Evolutionary conservation across 306 rosid genomes (phyloP).

Genomic region (Carpinus viminea): DNA sequence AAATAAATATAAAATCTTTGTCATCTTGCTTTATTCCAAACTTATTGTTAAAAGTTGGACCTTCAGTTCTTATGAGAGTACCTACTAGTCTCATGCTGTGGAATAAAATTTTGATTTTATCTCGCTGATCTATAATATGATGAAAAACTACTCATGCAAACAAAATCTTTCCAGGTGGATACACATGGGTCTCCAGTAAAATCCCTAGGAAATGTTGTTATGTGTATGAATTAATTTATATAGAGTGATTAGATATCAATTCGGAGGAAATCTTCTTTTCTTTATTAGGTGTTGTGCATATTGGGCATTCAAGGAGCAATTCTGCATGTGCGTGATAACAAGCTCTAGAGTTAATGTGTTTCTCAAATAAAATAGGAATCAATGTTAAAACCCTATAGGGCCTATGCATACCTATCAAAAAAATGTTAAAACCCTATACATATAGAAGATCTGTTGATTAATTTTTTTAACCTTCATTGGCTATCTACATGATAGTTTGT

Average conservation of each 20-base stretch:
- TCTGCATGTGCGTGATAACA: neutral
- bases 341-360: neutral
- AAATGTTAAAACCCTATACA: neutral
- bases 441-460: neutral
- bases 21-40: neutral
- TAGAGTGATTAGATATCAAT: neutral
- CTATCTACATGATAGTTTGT: neutral
- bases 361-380: neutral
- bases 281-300: neutral
- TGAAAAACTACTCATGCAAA: neutral
- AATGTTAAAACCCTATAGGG: neutral
- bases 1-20: neutral
- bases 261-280: neutral
- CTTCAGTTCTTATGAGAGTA: neutral
- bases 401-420: neutral
- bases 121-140: neutral
- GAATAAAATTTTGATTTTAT: neutral
- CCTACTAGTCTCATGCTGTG: neutral
- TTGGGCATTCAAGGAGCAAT: neutral
- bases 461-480: neutral
- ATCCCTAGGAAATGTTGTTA: neutral
- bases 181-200: neutral
- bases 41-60: neutral
- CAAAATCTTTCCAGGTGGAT: constrained; percentile 1
- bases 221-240: neutral